Evolutionary conservation across 225 moss, liverwort and hornwort species (phyloP), one percentile per base, ranked within the genome.

Genomic region (Anthoceros angustus): DNA sequence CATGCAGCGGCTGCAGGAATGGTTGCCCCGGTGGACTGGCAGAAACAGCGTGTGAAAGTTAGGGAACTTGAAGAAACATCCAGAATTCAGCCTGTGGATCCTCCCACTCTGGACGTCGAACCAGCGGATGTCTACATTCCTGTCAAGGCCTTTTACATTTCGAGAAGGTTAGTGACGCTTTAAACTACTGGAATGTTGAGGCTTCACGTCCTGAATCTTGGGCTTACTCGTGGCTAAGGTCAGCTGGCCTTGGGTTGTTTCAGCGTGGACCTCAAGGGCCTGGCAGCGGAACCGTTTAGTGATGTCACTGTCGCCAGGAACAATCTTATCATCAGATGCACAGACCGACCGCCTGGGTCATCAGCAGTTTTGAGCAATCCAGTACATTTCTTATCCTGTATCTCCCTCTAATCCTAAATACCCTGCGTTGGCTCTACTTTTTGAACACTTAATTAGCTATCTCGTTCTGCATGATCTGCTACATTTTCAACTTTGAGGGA

Each of bases 61-160:
- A 76, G 68, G 66, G 84, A 93, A 65, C 78, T 78, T 69, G 90
- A 90, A 24, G 63, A 75, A 18, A 87, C 78, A 42, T 73, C 72
- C 49, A 70, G 78, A 12, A 70, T 64, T 39, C 77, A 76, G 20
- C 73, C 67, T 68, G 70, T 74, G 16, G 73, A 79, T 12, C 67
- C 71, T 15, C 72, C 77, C 21, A 61, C 68, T 39, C 79, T 87
- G 7, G 77, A 79, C 32, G 82, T 82, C 26, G 86, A 90, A 43
- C 80, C 84, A 25, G 80, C 83, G 45, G 90, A 93, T 70, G 74
- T 87, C 18, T 93, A 89, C 66, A 93, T 93, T 48, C 90, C 90
- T 67, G 90, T 87, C 42, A 93, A 93, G 72, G 93, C 93, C 63
- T 90, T 84, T 63, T 93, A 93, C 68, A 86, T 93, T 42, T 93